Base-by-base conservation (phyloP, 805 yeast species). In the Nakazawaea molendinolei region DNA sequence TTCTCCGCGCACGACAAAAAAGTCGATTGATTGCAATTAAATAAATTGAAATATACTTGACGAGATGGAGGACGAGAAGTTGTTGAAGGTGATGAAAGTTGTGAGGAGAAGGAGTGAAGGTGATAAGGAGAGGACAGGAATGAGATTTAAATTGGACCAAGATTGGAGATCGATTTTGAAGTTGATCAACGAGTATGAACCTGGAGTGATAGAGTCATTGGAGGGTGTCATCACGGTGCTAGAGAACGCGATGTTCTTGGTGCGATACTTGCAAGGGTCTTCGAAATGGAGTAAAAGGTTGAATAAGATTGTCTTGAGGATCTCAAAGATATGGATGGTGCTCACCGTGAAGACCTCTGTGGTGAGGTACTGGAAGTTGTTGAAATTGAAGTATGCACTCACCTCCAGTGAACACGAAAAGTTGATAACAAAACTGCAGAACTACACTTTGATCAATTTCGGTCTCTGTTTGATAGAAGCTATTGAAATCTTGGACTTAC, bases 171-270 rank as follows among this genome's bases (percentile, higher is more conserved):
- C 17, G 6, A 12, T 34, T n/a, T 86, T 87, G 49, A 90, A 78
- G 49, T 82, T 74, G 28, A 83, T 82, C 5, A 90, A 74, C 21
- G 87, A 58, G 14, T 5, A 25, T 12, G 41, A 38, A 20, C 10
- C 19, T 7, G 13, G 16, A 4, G 17, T 33, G 27, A 33, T 38
- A 8, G 41, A 38, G 2, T 7, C 20, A 5, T 22, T 33, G 17
- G 41, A 38, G 23, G 21, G 12, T n/a, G 17, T 38, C 8, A 38
- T 38, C 23, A 33, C 41, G 4, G 7, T 38, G 6, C 24, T 38
- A 10, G 41, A 38, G n/a, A 38, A 38, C 25, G 23, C 24, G 5
- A 24, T 30, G 6, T 38, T 38, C 17, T 19, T 38, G 10, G 8
- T 33, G 20, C 23, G 13, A 4, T 38, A 23, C n/a, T 23, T 32